A percentile compares a stretch with the other conserved stretches of the same genome.
Evolutionary conservation across 1,284 basidiomycete species (phyloP).

Genomic region (Trametes pubescens): DNA sequence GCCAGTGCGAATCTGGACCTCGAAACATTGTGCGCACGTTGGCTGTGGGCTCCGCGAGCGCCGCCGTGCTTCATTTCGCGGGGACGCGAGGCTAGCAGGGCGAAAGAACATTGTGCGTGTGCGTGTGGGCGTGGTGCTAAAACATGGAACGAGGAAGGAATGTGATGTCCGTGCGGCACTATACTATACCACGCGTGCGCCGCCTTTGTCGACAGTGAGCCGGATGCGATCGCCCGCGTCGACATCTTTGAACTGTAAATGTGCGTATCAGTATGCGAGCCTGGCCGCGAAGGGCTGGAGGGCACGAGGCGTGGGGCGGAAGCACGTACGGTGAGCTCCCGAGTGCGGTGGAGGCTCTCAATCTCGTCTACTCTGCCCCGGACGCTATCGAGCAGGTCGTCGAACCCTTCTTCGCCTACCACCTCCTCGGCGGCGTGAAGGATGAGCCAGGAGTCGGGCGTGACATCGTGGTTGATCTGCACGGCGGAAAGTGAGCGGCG

Average conservation of each 20-base stretch:
- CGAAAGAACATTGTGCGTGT: not conserved
- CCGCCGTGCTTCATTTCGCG: not conserved
- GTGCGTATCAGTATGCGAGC: constrained; percentile 13
- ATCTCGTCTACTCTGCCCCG: constrained; percentile 79
- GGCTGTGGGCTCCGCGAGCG: not conserved
- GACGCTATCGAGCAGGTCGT: constrained; percentile 74
- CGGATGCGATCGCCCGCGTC: constrained; percentile 63
- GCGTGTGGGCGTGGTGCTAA: not conserved
- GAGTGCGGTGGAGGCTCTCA: constrained; percentile 74
- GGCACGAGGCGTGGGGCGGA: constrained; percentile 9
- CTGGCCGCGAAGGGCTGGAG: not conserved
- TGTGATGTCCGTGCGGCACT: constrained; percentile 15
- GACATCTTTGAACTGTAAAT: constrained; percentile 69
- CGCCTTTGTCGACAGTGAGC: constrained; percentile 69
- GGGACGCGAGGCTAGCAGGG: not conserved
- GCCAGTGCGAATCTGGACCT: constrained; percentile 12
- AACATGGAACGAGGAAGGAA: constrained; percentile 9
- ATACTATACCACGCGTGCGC: constrained; percentile 42
- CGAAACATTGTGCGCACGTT: constrained; percentile 27
- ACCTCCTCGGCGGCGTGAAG: constrained; percentile 76
- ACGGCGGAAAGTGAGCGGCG: constrained; percentile 11
- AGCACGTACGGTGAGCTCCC: constrained; percentile 69
- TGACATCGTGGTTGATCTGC: constrained; percentile 78
- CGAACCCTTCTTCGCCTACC: constrained; percentile 75
- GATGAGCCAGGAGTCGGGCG: constrained; percentile 80